These are phyloP conservation scores for Erythrophleum fordii DNA, from an alignment of 306 rosid genomes.

Conservation along the genomic window DNA sequence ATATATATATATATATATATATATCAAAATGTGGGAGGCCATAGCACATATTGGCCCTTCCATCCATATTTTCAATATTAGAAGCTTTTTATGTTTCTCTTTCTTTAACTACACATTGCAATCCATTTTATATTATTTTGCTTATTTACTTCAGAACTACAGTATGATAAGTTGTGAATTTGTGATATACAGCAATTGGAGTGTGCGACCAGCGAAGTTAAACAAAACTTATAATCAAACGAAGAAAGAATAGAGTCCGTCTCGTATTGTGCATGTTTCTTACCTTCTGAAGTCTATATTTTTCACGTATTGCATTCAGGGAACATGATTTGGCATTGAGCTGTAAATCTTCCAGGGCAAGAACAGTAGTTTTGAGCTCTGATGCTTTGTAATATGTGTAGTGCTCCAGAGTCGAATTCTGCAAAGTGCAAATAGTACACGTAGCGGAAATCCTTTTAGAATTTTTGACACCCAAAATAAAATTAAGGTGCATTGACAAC, in stretches of 20 bases:
- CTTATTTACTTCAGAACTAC: neutral
- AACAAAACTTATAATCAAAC: too few species aligned
- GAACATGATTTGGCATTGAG: slow-evolving; percentile 62
- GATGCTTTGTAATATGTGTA: slow-evolving; percentile 72
- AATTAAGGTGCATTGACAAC: neutral
- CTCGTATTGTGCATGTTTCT: neutral
- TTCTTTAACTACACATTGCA: too few species aligned
- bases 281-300: slow-evolving; percentile 82
- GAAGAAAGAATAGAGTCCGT: neutral
- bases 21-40: too few species aligned
- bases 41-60: too few species aligned
- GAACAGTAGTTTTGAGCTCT: slow-evolving; percentile 68
- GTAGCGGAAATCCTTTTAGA: slow-evolving; percentile 24
- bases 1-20: too few species aligned
- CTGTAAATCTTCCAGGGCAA: slow-evolving; percentile 76
- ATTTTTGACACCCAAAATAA: neutral
- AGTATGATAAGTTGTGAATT: too few species aligned
- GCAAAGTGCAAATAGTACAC: slow-evolving; percentile 54
- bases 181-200: too few species aligned
- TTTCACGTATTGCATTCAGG: slow-evolving; percentile 70
- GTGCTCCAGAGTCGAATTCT: slow-evolving; percentile 82
- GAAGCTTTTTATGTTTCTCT: too few species aligned
- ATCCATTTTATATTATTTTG: too few species aligned
- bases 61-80: too few species aligned
- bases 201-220: too few species aligned